These are phyloP conservation scores for Diaporthe sp. DNA, from an alignment of 2,329 filamentous ascomycete genomes.

Conservation along the genomic window DNA sequence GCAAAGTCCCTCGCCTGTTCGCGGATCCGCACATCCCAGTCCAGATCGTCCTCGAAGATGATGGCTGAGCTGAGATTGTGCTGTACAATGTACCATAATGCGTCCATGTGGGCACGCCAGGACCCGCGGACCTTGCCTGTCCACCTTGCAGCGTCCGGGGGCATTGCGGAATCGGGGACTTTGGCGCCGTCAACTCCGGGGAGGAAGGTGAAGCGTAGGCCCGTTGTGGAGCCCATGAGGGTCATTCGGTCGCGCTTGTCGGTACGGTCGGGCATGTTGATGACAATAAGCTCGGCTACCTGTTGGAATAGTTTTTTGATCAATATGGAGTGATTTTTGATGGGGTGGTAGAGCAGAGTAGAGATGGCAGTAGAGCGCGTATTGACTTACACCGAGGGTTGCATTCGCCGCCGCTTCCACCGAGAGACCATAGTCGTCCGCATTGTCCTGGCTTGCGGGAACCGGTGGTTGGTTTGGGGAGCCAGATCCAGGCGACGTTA, in stretches of 20 bases:
- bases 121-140: conserved; percentile 15
- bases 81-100: conserved; percentile 49
- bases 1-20: conserved; percentile 57
- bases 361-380: background rate
- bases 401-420: background rate
- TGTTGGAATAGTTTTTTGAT: background rate
- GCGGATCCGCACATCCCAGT: conserved; percentile 66
- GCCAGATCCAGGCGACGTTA: background rate
- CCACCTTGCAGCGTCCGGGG: background rate
- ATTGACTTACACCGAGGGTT: conserved; percentile 3
- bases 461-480: background rate
- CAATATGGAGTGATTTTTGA: background rate
- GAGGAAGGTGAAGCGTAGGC: conserved; percentile 17
- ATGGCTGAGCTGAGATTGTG: conserved; percentile 57
- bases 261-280: conserved; percentile 8
- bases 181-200: background rate
- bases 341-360: background rate
- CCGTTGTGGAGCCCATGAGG: background rate
- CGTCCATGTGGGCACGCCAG: conserved; percentile 8
- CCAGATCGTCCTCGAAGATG: conserved; percentile 66
- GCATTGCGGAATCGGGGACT: background rate
- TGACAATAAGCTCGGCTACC: background rate
- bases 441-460: background rate
- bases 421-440: background rate
- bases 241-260: conserved; percentile 21